Conservation (phyloP, 2,329 filamentous ascomycete species). For the Aspergillus eucalypticola region DNA sequence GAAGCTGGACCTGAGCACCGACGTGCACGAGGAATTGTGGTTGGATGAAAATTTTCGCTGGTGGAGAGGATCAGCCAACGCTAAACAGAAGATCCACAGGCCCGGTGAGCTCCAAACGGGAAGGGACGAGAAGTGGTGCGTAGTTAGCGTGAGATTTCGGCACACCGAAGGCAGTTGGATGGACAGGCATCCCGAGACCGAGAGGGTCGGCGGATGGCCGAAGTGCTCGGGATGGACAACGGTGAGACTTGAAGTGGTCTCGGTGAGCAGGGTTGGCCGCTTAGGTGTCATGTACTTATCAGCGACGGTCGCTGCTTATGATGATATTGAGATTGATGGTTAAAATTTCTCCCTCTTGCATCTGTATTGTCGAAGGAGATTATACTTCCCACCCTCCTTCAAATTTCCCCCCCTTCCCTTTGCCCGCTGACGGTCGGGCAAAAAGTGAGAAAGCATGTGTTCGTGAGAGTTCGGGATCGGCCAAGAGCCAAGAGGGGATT, state of each 20-base stretch:
- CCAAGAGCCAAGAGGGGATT: not conserved
- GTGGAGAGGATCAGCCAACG: not conserved
- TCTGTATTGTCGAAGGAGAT: not conserved
- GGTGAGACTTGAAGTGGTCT: not conserved
- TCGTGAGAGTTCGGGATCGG: slow-evolving; percentile 5
- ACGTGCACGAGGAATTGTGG: not conserved
- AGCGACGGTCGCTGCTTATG: not conserved
- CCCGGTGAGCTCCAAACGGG: slow-evolving; percentile 16
- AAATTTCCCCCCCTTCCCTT: not conserved
- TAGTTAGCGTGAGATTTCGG: not conserved
- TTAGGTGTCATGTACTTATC: not conserved
- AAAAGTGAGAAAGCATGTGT: not conserved
- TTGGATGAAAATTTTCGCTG: not conserved
- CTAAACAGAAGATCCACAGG: slow-evolving; percentile 9
- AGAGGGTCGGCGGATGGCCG: slow-evolving; percentile 1
- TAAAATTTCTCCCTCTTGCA: not conserved
- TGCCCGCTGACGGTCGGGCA: not conserved
- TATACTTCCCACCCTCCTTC: not conserved
- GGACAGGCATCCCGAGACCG: slow-evolving; percentile 1
- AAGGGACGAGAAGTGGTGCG: not conserved
- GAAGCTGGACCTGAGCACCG: not conserved
- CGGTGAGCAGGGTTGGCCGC: not conserved
- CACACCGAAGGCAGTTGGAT: not conserved
- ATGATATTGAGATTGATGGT: not conserved
- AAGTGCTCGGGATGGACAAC: not conserved